Evolutionary conservation across 176 grass and related monocot species (phyloP).

Genomic region (Phoenix roebelenii): DNA sequence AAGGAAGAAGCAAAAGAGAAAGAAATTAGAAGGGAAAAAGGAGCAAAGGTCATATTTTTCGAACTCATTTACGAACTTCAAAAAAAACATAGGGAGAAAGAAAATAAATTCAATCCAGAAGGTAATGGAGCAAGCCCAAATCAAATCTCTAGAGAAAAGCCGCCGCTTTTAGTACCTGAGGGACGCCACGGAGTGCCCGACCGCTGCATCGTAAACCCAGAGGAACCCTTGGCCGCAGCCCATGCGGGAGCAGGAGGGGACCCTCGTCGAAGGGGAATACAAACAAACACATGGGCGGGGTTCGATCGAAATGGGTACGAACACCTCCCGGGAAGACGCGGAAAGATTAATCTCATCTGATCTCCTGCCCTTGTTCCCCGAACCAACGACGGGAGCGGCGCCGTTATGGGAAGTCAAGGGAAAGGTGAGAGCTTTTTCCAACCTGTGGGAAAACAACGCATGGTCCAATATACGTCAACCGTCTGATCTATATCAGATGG

Average conservation of each 20-base stretch:
- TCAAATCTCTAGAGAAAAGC: neutral
- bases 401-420: too few species aligned
- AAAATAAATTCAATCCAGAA: neutral
- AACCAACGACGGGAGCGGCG: too few species aligned
- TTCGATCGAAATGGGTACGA: constrained; percentile 4
- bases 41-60: too few species aligned
- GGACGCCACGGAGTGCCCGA: constrained; percentile 1
- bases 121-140: neutral
- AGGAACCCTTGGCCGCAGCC: neutral
- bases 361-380: too few species aligned
- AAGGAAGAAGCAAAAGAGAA: too few species aligned
- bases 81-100: neutral
- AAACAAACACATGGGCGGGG: constrained; percentile 32
- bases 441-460: too few species aligned
- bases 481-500: too few species aligned
- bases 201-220: neutral
- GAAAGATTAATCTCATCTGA: neutral
- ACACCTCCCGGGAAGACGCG: neutral
- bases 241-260: neutral
- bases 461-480: too few species aligned
- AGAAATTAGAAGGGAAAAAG: too few species aligned
- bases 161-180: constrained; percentile 24
- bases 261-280: constrained; percentile 19
- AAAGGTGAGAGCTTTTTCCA: too few species aligned
- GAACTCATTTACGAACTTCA: too few species aligned